Evolutionary conservation across 2,329 filamentous ascomycete species (phyloP), one percentile per base, ranked within the genome.

Genomic region (Botryosphaeria dothidea): DNA sequence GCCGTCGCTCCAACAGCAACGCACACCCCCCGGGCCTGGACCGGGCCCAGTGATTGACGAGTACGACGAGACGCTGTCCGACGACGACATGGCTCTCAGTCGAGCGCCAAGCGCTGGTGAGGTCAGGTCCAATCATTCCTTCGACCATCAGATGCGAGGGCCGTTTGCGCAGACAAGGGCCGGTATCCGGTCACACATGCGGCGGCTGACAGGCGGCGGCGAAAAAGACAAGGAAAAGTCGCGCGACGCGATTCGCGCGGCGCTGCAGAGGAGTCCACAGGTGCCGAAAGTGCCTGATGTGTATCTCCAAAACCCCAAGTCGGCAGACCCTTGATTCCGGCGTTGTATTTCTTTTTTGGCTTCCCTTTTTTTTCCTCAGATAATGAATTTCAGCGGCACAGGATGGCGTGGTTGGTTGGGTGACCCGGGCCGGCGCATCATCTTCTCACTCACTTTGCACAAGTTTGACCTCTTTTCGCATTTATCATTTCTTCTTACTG

Each of bases 51-150:
- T 60, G 11, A 65, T 96, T 65, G 92, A 96, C 65, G 93, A 97
- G 69, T 81, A 79, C 43, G 78, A 92, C 46, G 91, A 91, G 60
- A 84, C 90, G 0, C 90, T 94, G 69, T 96, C 92, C 0, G 94
- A 97, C 69, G 88, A 88, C 15, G 91, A 93, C 15, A 65, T 75
- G 81, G 88, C 70, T 81, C 88, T 75, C 68, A 83, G 71, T 54
- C 61, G 61, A 3, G 61, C 49, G 2, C 61, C 61, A 15, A 60
- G 56, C 13, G 19, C 52, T 0, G 31, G 41, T n/a, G 49, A 63
- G 25, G 17, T 25, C 38, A 64, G 51, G n/a, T 48, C 49, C 8
- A 56, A 56, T n/a, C 51, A 41, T 15, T 60, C 54, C 3, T 45
- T 65, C 31, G 63, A 65, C 21, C 56, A 65, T 11, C 56, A 82